Conservation (phyloP, 2,329 filamentous ascomycete species). For the Pseudovirgaria hyperparasitica region DNA sequence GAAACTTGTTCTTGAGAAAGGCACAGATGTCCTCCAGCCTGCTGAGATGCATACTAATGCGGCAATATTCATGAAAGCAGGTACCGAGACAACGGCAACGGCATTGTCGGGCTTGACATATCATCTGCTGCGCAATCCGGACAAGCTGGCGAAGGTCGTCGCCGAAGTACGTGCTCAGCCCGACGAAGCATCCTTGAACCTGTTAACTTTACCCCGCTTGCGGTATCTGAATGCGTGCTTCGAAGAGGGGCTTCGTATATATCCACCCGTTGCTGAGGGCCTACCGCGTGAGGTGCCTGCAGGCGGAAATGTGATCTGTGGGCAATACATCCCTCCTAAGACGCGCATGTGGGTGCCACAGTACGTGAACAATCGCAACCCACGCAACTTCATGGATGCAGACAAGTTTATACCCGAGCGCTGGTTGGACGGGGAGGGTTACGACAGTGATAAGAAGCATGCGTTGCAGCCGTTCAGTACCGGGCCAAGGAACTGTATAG, state of each 20-base stretch:
- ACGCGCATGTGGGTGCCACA: no score
- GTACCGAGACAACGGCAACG: slow-evolving; percentile 33
- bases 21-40: slow-evolving; percentile 12
- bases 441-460: slow-evolving; percentile 11
- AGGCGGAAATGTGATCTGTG: slow-evolving; percentile 24
- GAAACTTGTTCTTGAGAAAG: slow-evolving; percentile 22
- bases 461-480: slow-evolving; percentile 13
- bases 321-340: slow-evolving; percentile 22
- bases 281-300: slow-evolving; percentile 21
- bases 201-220: slow-evolving; percentile 17
- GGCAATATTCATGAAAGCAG: slow-evolving; percentile 27
- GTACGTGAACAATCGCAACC: no score
- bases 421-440: slow-evolving; percentile 16
- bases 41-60: slow-evolving; percentile 27
- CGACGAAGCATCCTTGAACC: slow-evolving; percentile 19
- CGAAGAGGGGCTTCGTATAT: slow-evolving; percentile 29
- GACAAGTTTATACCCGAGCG: slow-evolving; percentile 18
- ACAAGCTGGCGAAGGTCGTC: slow-evolving; percentile 13
- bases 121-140: slow-evolving; percentile 18
- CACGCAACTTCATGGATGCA: slow-evolving; percentile 14
- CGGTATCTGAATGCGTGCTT: slow-evolving; percentile 27
- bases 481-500: slow-evolving; percentile 18
- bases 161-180: slow-evolving; percentile 18
- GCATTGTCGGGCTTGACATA: slow-evolving; percentile 26
- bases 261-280: slow-evolving; percentile 26